Percentiles rank a stretch among this genome's conserved stretches.
Evolutionary conservation across 306 rosid species (phyloP).

Genomic region (Lotus japonicus): DNA sequence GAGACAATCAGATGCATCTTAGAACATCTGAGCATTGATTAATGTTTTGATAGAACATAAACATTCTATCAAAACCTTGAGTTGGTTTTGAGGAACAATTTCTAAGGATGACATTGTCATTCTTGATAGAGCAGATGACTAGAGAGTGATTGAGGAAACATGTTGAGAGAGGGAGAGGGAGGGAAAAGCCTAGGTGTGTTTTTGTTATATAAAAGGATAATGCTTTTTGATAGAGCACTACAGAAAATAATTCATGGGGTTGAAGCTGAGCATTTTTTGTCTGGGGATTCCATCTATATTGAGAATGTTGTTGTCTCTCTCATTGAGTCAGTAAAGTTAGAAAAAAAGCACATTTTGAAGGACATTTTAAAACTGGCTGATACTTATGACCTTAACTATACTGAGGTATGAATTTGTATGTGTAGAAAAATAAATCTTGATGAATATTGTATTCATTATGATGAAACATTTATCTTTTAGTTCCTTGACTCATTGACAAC

Average conservation of each 20-base stretch:
- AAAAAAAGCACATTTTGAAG: conserved; percentile 74
- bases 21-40: too few species aligned
- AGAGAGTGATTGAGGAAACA: too few species aligned
- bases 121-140: too few species aligned
- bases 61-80: too few species aligned
- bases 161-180: too few species aligned
- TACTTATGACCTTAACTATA: conserved; percentile 62
- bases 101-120: too few species aligned
- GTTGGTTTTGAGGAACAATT: too few species aligned
- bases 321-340: conserved; percentile 67
- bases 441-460: neutral
- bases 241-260: conserved; percentile 87
- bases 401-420: conserved; percentile 57
- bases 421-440: neutral
- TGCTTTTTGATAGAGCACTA: conserved; percentile 63
- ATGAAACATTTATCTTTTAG: neutral
- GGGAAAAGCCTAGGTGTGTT: too few species aligned
- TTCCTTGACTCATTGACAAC: conserved; percentile 7
- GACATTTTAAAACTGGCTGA: conserved; percentile 66
- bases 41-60: too few species aligned
- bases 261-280: conserved; percentile 76
- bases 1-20: too few species aligned
- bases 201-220: too few species aligned
- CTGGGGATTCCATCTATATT: conserved; percentile 71
- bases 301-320: conserved; percentile 58